Percentiles rank a stretch among this genome's conserved stretches.
Evolutionary conservation across 2,329 filamentous ascomycete species (phyloP).

Genomic region (Mycocentrospora acerina): DNA sequence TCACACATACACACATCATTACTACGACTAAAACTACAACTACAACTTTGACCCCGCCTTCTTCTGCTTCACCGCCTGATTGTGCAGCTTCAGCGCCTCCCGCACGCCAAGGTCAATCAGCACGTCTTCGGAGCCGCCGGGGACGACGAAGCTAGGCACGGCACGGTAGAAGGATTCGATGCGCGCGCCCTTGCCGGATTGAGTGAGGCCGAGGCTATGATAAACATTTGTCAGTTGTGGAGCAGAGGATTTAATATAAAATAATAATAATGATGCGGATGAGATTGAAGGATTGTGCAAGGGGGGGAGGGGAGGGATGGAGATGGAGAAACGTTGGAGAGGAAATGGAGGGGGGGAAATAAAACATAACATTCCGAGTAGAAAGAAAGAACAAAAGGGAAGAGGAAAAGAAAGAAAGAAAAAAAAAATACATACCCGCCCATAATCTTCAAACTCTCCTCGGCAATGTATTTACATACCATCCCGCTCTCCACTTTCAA

Average conservation of each 20-base stretch:
- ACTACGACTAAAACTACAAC: no score
- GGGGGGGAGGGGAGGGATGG: no score
- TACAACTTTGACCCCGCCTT: no score
- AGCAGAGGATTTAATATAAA: no score
- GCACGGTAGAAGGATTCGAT: constrained; percentile 31
- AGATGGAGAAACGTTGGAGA: no score
- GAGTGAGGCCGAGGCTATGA: constrained; percentile 24
- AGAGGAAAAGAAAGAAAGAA: background rate
- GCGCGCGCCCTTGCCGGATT: constrained; percentile 28
- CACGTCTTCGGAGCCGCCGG: constrained; percentile 31
- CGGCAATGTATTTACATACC: constrained; percentile 28
- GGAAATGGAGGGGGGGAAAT: no score
- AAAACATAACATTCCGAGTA: no score
- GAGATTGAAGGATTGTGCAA: no score
- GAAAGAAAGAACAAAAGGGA: no score
- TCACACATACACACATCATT: no score
- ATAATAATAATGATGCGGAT: no score
- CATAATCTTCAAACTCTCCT: constrained; percentile 31
- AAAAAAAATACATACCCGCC: constrained; percentile 14
- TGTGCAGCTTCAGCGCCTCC: constrained; percentile 31
- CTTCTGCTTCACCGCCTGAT: constrained; percentile 24
- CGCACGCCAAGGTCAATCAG: constrained; percentile 32
- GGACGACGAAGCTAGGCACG: constrained; percentile 26
- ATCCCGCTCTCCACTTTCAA: constrained; percentile 28
- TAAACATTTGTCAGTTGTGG: background rate